A percentile compares a stretch with the other conserved stretches of the same genome.
Conservation (phyloP, 306 rosid species). For the Cucumis melo region DNA sequence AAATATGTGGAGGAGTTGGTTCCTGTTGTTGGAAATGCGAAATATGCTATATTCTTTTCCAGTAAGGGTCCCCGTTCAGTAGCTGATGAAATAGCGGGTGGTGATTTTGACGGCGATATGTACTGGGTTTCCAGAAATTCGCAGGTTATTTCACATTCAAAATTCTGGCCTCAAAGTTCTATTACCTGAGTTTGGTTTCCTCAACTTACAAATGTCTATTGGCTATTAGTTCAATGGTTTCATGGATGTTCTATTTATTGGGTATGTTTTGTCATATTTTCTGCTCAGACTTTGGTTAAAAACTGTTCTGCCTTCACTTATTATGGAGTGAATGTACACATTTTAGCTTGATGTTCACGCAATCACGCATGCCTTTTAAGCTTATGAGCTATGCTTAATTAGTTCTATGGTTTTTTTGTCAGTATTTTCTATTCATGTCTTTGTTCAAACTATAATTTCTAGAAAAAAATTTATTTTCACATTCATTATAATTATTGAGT, state of each 20-base stretch:
- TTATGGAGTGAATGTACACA: background rate
- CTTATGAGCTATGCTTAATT: background rate
- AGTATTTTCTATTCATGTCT: background rate
- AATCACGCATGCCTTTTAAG: background rate
- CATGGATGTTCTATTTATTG: background rate
- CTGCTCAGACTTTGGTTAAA: background rate
- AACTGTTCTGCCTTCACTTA: background rate
- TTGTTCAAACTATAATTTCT: background rate
- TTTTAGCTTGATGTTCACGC: background rate
- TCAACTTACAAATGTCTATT: background rate
- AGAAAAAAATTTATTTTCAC: background rate
- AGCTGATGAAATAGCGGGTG: constrained; percentile 79
- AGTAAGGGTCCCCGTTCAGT: constrained; percentile 61
- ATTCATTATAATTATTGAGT: background rate
- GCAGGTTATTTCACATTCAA: constrained; percentile 23
- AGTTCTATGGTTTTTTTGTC: background rate
- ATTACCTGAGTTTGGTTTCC: background rate
- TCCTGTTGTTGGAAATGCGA: constrained; percentile 45
- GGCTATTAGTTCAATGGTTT: background rate
- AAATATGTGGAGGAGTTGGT: constrained; percentile 29
- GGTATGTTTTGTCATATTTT: background rate
- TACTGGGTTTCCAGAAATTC: constrained; percentile 71
- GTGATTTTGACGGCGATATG: constrained; percentile 84
- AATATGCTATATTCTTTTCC: constrained; percentile 70
- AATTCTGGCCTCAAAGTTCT: background rate